phyloP scores from a whole-genome alignment of 495 filamentous ascomycete genomes.

The Annulohypoxylon nitens region DNA sequence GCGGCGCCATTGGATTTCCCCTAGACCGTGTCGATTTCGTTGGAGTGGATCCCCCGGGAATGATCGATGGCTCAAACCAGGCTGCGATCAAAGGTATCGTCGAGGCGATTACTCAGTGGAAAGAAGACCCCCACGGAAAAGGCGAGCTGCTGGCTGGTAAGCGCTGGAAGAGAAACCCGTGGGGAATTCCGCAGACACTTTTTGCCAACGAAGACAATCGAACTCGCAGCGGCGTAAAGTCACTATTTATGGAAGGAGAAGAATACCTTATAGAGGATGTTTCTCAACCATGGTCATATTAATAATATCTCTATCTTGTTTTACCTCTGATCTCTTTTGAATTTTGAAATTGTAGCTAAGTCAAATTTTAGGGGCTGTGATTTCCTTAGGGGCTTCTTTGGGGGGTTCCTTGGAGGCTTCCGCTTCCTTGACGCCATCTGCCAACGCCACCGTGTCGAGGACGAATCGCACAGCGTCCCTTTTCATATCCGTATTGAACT shows the following conservation, averaged over 20 bases:
- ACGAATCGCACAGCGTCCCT: slow-evolving; percentile 77
- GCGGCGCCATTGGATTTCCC: slow-evolving; percentile 72
- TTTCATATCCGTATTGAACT: slow-evolving; percentile 79
- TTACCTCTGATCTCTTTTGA: slow-evolving; percentile 2
- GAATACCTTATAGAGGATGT: slow-evolving; percentile 54
- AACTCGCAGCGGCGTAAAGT: slow-evolving; percentile 52
- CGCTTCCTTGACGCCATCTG: slow-evolving; percentile 25
- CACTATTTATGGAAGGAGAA: slow-evolving; percentile 40
- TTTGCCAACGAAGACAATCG: slow-evolving; percentile 56
- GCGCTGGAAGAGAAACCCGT: slow-evolving; percentile 63
- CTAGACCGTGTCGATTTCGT: slow-evolving; percentile 63
- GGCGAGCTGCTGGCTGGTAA: slow-evolving; percentile 62
- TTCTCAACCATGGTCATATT: slow-evolving; percentile 52
- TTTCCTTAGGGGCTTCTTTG: background rate
- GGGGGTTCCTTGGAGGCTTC: slow-evolving; percentile 19
- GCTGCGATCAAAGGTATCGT: slow-evolving; percentile 56
- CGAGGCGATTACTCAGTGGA: slow-evolving; percentile 61
- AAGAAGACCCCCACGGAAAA: slow-evolving; percentile 62
- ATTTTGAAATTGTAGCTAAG: slow-evolving; percentile 1
- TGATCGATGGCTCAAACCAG: slow-evolving; percentile 54
- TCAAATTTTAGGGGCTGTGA: slow-evolving; percentile 41
- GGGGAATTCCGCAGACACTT: slow-evolving; percentile 56
- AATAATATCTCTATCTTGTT: background rate
- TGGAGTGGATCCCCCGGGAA: slow-evolving; percentile 76
- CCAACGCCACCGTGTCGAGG: slow-evolving; percentile 60